phyloP scores from a whole-genome alignment of 2,329 filamentous ascomycete genomes.

The Setomelanomma holmii region DNA sequence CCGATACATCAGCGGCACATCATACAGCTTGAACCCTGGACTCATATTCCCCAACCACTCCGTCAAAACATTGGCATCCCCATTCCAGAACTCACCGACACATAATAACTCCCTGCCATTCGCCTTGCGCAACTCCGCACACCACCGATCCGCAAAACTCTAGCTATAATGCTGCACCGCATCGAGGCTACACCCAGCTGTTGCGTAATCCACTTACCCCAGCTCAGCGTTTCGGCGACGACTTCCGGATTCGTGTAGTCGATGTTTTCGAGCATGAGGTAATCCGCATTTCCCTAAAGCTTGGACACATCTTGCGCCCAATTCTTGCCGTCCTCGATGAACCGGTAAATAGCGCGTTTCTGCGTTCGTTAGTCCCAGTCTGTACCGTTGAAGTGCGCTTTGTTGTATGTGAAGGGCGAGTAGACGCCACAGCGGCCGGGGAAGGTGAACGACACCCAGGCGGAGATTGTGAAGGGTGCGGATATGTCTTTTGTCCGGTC shows the following conservation, averaged over 20 bases:
- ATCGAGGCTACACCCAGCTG: slow-evolving; percentile 67
- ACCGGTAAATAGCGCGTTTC: slow-evolving; percentile 66
- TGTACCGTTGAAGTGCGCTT: slow-evolving; percentile 69
- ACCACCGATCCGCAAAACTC: slow-evolving; percentile 66
- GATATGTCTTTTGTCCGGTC: slow-evolving; percentile 62
- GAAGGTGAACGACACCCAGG: slow-evolving; percentile 70
- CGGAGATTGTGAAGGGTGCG: slow-evolving; percentile 65
- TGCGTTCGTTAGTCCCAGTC: slow-evolving; percentile 65
- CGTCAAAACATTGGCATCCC: slow-evolving; percentile 60
- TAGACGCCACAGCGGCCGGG: slow-evolving; percentile 63
- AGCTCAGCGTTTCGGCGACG: slow-evolving; percentile 65
- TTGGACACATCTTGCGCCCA: slow-evolving; percentile 69
- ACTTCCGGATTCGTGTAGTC: slow-evolving; percentile 65
- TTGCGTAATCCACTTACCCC: slow-evolving; percentile 68
- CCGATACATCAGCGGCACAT: slow-evolving; percentile 70
- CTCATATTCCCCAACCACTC: slow-evolving; percentile 62
- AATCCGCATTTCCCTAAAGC: slow-evolving; percentile 69
- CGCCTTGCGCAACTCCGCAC: slow-evolving; percentile 56
- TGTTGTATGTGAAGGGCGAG: slow-evolving; percentile 66
- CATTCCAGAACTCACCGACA: slow-evolving; percentile 72
- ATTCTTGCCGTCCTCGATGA: slow-evolving; percentile 64
- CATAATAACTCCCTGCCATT: slow-evolving; percentile 63
- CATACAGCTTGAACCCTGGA: slow-evolving; percentile 63
- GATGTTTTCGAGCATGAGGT: slow-evolving; percentile 72
- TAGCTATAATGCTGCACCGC: slow-evolving; percentile 73